These are phyloP conservation scores for Entomortierella beljakovae DNA, from an alignment of 192 early-diverging fungal species.

Conservation along the genomic window DNA sequence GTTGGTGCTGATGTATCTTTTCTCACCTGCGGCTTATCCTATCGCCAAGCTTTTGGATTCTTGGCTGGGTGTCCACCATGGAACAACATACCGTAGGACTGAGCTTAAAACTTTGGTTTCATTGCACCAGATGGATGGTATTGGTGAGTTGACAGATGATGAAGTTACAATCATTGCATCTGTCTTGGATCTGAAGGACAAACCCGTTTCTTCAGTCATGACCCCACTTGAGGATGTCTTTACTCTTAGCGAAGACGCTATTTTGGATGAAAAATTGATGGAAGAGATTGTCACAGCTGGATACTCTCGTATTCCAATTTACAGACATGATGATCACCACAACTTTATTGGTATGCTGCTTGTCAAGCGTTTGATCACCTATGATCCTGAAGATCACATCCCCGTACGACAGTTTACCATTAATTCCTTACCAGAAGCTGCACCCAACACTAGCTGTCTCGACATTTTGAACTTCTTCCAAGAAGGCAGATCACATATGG, in stretches of 20 bases:
- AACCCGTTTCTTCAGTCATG: constrained; percentile 75
- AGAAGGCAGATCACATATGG: constrained; percentile 86
- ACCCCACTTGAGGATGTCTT: constrained; percentile 77
- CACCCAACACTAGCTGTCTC: constrained; percentile 67
- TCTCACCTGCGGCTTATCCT: constrained; percentile 85
- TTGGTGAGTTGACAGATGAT: constrained; percentile 78
- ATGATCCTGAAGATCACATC: constrained; percentile 76
- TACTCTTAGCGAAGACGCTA: constrained; percentile 71
- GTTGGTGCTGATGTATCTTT: constrained; percentile 71
- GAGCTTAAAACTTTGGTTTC: constrained; percentile 85
- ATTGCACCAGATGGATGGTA: constrained; percentile 74
- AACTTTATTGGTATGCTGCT: constrained; percentile 84
- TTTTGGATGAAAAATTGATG: constrained; percentile 67
- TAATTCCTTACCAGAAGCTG: constrained; percentile 65
- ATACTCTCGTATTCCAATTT: constrained; percentile 83
- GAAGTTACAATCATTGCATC: constrained; percentile 86
- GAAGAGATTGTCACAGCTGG: constrained; percentile 73
- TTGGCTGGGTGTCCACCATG: constrained; percentile 87
- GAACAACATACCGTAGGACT: constrained; percentile 82
- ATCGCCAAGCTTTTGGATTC: constrained; percentile 90
- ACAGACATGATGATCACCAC: constrained; percentile 63
- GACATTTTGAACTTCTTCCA: constrained; percentile 89
- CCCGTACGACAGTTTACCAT: constrained; percentile 71
- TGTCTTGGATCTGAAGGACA: constrained; percentile 80
- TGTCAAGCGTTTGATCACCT: constrained; percentile 79